Percentiles rank a stretch among this genome's conserved stretches.
These are phyloP conservation scores for Harrya chromipes DNA, from an alignment of 768 basidiomycete genomes.

Conservation along the genomic window DNA sequence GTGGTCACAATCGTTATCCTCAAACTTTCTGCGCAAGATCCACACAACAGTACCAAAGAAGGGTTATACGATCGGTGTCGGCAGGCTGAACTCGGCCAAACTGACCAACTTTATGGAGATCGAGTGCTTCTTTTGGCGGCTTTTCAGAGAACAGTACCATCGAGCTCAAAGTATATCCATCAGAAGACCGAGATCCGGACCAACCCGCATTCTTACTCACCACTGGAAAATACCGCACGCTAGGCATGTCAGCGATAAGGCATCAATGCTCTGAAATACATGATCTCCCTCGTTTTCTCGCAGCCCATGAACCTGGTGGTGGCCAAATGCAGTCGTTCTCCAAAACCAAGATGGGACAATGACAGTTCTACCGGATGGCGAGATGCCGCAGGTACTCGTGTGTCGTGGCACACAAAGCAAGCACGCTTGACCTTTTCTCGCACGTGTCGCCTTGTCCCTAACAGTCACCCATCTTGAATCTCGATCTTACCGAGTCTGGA, in stretches of 20 bases:
- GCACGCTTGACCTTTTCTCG: slow-evolving; percentile 2
- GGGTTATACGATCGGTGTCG: no score
- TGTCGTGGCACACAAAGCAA: slow-evolving; percentile 28
- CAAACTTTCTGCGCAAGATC: no score
- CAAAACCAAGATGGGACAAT: slow-evolving; percentile 65
- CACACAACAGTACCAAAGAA: no score
- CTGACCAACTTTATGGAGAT: no score
- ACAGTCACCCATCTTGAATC: slow-evolving; percentile 68
- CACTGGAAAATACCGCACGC: slow-evolving; percentile 84
- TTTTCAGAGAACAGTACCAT: no score
- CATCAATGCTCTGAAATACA: not conserved
- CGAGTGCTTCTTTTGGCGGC: no score
- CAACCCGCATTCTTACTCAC: slow-evolving; percentile 81
- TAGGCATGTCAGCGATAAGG: slow-evolving; percentile 56
- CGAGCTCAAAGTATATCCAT: no score
- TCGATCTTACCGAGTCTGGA: slow-evolving; percentile 80
- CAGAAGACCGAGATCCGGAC: slow-evolving; percentile 56
- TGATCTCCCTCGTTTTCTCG: not conserved
- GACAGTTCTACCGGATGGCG: slow-evolving; percentile 43
- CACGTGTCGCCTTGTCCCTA: slow-evolving; percentile 1
- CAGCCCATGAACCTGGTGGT: slow-evolving; percentile 12
- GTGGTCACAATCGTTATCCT: no score
- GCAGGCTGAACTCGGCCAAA: no score
- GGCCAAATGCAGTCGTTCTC: slow-evolving; percentile 47
- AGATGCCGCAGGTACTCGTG: slow-evolving; percentile 64